A percentile compares a stretch with the other conserved stretches of the same genome.
Conservation (phyloP, 2,329 filamentous ascomycete genomes). For the Rhexocercosporidium sp. region DNA sequence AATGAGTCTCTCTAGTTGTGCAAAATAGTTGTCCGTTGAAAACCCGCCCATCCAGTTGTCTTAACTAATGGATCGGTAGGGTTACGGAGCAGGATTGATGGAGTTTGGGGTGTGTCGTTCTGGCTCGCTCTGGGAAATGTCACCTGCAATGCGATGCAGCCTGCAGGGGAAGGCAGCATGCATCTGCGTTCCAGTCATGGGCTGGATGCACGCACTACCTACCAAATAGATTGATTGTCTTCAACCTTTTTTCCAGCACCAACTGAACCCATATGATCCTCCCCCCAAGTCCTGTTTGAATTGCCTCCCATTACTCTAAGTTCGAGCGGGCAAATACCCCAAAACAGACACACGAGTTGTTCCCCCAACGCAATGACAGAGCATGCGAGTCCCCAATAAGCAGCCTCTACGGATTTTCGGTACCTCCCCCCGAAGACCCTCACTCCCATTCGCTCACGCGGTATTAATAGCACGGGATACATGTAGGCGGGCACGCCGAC, state of each 20-base stretch:
- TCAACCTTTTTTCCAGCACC: neutral
- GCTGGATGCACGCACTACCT: constrained; percentile 4
- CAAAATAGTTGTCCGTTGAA: neutral
- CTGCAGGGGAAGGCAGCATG: neutral
- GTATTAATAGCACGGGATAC: constrained; percentile 1
- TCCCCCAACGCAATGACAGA: neutral
- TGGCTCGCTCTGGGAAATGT: constrained; percentile 4
- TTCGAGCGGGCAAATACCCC: neutral
- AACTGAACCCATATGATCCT: neutral
- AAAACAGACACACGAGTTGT: neutral
- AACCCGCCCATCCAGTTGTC: neutral
- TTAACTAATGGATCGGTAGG: neutral
- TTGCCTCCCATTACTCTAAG: neutral
- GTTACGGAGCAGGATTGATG: neutral
- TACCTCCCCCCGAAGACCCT: neutral
- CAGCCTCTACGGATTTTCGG: constrained; percentile 10
- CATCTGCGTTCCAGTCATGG: neutral
- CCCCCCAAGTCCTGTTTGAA: neutral
- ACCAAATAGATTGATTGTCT: neutral
- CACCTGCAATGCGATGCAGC: neutral
- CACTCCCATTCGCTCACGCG: neutral
- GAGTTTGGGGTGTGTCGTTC: neutral
- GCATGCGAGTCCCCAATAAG: neutral
- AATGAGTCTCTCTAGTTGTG: neutral
- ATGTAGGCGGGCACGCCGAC: neutral